These are phyloP conservation scores for Maudiozyma serrabonitensis DNA, from an alignment of 805 yeast genomes.

Conservation along the genomic window DNA sequence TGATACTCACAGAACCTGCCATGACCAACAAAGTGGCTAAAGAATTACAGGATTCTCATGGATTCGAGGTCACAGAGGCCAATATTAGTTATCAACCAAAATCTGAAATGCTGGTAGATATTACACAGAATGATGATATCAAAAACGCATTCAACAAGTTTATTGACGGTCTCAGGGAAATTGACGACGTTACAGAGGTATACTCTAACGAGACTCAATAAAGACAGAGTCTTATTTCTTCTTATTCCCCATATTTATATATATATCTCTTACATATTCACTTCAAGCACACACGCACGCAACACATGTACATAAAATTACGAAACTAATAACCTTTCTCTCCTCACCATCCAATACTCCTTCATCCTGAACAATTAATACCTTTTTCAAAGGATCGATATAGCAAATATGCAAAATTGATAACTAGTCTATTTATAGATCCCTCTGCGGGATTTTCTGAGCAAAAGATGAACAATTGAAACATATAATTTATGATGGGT, in stretches of 20 bases:
- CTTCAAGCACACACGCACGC: background rate
- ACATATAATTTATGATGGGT: no score
- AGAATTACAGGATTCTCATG: constrained; percentile 25
- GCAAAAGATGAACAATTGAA: no score
- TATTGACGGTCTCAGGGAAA: constrained; percentile 51
- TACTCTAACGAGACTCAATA: constrained; percentile 44
- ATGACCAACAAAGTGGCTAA: constrained; percentile 56
- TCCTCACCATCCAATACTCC: no score
- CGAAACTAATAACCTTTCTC: no score
- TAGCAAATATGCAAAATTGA: no score
- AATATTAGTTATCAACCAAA: constrained; percentile 47
- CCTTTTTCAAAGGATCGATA: no score
- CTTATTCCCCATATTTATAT: background rate
- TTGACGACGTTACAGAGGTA: constrained; percentile 78
- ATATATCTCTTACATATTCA: background rate
- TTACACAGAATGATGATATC: constrained; percentile 38
- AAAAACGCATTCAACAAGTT: constrained; percentile 48
- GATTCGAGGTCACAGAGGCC: constrained; percentile 2
- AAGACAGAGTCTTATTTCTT: background rate
- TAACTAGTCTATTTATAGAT: no score
- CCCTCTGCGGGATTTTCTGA: no score
- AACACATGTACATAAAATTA: no score
- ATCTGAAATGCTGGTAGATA: constrained; percentile 46
- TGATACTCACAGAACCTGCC: constrained; percentile 51
- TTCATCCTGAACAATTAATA: no score